Base-by-base conservation (phyloP, 1,284 basidiomycete genomes). In the Athelia psychrophila region DNA sequence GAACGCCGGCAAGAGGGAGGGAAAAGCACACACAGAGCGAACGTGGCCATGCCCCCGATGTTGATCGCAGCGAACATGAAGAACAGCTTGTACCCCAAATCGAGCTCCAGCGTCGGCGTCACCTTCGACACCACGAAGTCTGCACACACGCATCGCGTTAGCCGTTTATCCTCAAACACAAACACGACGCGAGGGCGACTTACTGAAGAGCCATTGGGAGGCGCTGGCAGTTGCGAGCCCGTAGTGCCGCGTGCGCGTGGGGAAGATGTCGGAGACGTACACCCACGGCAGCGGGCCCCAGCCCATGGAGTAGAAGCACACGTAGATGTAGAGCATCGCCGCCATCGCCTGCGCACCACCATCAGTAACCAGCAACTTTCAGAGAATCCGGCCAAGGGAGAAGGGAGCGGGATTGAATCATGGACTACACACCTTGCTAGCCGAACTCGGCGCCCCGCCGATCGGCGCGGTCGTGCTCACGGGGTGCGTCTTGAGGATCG, bases 241-340 rank as follows among this genome's bases (percentile, higher is more conserved):
- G 60, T 86, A 90, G 62, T 90, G 86, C 52, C 90, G 76, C 10
- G 89, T 91, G 44, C 88, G 73, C 35, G 88, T 93, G 24, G 86
- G 88, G 79, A 93, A 93, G 63, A 93, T 91, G 66, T 93, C 91
- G 13, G 87, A 75, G 20, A 83, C 82, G 59, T 89, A 89, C 5
- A 90, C 83, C 87, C 86, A 89, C 12, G 80, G 80, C 9, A 81
- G 61, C 18, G 76, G 73, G 20, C 81, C 80, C 77, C 77, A 82
- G 20, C 83, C 88, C 79, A 89, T 83, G 1, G 82, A 84, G 62
- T 88, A 89, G 69, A 88, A 89, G 63, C 79, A 83, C 22, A 87
- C 86, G 56, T 86, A 90, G 46, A 90, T 80, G 60, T 90, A 90
- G 10, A 90, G 61, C 80, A 89, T 80, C 1, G 79, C 86, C 2